Evolutionary conservation across 768 basidiomycete genomes (phyloP).

Genomic region (Coprinopsis strossmayeri): DNA sequence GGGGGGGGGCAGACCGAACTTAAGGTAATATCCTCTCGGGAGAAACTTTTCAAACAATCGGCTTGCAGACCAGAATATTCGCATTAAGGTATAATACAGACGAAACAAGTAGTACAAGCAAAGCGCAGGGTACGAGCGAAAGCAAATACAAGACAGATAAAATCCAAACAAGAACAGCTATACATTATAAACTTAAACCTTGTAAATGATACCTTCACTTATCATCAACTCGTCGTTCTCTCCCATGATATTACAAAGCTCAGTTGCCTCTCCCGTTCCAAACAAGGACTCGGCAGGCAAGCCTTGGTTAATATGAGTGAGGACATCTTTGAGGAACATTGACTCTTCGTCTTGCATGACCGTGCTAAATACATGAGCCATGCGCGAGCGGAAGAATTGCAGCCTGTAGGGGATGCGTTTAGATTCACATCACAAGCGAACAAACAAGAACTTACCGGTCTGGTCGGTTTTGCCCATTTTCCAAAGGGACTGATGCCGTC

Average conservation of each 20-base stretch:
- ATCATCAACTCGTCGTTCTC: slow-evolving; percentile 82
- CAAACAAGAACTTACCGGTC: slow-evolving; percentile 46
- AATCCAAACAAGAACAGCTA: neutral
- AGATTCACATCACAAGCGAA: neutral
- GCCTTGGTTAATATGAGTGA: slow-evolving; percentile 74
- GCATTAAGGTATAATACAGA: neutral
- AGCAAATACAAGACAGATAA: no score
- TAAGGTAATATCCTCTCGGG: no score
- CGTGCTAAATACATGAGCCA: slow-evolving; percentile 66
- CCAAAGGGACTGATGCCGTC: slow-evolving; percentile 25
- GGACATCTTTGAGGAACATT: slow-evolving; percentile 59
- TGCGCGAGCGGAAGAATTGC: slow-evolving; percentile 71
- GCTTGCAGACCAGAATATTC: neutral
- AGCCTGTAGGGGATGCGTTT: slow-evolving; percentile 36
- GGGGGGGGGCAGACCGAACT: no score
- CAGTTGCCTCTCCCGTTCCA: slow-evolving; percentile 74
- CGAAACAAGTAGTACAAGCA: neutral
- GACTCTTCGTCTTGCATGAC: slow-evolving; percentile 72
- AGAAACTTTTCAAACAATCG: neutral
- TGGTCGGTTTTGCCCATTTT: slow-evolving; percentile 39
- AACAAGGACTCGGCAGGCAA: slow-evolving; percentile 63
- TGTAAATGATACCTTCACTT: slow-evolving; percentile 82
- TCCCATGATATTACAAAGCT: slow-evolving; percentile 69
- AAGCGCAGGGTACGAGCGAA: no score
- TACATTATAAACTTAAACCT: slow-evolving; percentile 61